Conservation (phyloP, 2,329 filamentous ascomycete species). For the Exophiala xenobiotica region DNA sequence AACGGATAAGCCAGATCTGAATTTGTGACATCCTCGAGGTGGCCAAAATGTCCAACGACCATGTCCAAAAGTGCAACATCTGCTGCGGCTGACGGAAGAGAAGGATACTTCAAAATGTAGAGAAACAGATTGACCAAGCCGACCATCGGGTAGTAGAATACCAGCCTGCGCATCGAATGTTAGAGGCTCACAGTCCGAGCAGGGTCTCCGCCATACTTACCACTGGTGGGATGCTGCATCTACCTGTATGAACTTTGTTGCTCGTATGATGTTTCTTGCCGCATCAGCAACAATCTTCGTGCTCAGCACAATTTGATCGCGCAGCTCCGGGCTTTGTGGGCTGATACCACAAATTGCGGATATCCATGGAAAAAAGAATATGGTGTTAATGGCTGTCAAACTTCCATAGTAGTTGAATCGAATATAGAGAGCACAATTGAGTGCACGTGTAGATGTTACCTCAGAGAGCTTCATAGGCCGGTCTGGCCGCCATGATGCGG, state of each 20-base stretch:
- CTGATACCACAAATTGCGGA: not conserved
- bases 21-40: slow-evolving; percentile 7
- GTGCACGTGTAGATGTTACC: too few species aligned
- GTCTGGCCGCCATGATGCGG: too few species aligned
- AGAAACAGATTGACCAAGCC: slow-evolving; percentile 12
- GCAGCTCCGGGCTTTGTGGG: not conserved
- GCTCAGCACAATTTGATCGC: not conserved
- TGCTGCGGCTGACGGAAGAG: not conserved
- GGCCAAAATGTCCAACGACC: slow-evolving; percentile 8
- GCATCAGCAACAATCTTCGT: slow-evolving; percentile 2
- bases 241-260: not conserved
- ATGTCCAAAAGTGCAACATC: slow-evolving; percentile 9
- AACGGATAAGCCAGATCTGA: slow-evolving; percentile 3
- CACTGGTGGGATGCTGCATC: too few species aligned
- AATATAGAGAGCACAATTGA: too few species aligned
- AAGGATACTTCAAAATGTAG: slow-evolving; percentile 5
- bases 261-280: slow-evolving; percentile 5
- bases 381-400: too few species aligned
- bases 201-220: too few species aligned
- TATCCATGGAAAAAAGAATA: slow-evolving; percentile 8
- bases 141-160: slow-evolving; percentile 12
- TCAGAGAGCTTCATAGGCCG: too few species aligned
- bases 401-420: too few species aligned
- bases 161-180: not conserved
- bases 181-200: not conserved